Percentiles rank a stretch among this genome's conserved stretches.
Conservation (phyloP, 1,139 yeast genomes). For the Scheffersomyces lignicola region DNA sequence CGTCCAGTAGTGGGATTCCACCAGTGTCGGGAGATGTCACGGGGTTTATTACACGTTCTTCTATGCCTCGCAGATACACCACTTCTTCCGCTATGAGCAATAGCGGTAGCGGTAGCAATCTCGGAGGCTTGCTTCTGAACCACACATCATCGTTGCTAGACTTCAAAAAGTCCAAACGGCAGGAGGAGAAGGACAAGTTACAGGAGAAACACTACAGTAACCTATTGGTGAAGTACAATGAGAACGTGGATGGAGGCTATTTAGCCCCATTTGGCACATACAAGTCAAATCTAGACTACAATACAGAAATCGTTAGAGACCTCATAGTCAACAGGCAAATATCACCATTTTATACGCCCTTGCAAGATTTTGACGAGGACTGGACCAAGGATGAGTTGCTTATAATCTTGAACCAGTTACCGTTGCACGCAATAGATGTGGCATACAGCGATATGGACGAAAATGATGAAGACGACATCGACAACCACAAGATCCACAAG, state of each 20-base stretch:
- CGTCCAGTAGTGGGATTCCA: slow-evolving; percentile 13
- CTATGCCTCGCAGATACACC: slow-evolving; percentile 19
- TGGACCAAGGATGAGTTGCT: slow-evolving; percentile 77
- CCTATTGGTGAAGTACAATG: slow-evolving; percentile 57
- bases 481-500: slow-evolving; percentile 58
- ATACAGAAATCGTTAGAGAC: slow-evolving; percentile 66
- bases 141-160: slow-evolving; percentile 19
- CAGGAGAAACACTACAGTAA: slow-evolving; percentile 57
- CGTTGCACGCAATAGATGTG: slow-evolving; percentile 61
- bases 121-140: slow-evolving; percentile 7
- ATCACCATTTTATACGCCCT: slow-evolving; percentile 90
- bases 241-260: slow-evolving; percentile 75
- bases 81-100: slow-evolving; percentile 15
- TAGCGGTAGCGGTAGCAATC: slow-evolving; percentile 9
- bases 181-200: slow-evolving; percentile 51
- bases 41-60: slow-evolving; percentile 9
- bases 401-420: slow-evolving; percentile 51
- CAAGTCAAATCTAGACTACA: slow-evolving; percentile 70
- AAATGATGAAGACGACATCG: slow-evolving; percentile 52
- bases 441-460: slow-evolving; percentile 57
- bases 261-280: slow-evolving; percentile 90
- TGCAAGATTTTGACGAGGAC: slow-evolving; percentile 72
- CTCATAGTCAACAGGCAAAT: slow-evolving; percentile 60
- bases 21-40: slow-evolving; percentile 5
- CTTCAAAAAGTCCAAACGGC: slow-evolving; percentile 27